Evolutionary conservation across 2,329 filamentous ascomycete genomes (phyloP).

Genomic region (Epichloe scottii): DNA sequence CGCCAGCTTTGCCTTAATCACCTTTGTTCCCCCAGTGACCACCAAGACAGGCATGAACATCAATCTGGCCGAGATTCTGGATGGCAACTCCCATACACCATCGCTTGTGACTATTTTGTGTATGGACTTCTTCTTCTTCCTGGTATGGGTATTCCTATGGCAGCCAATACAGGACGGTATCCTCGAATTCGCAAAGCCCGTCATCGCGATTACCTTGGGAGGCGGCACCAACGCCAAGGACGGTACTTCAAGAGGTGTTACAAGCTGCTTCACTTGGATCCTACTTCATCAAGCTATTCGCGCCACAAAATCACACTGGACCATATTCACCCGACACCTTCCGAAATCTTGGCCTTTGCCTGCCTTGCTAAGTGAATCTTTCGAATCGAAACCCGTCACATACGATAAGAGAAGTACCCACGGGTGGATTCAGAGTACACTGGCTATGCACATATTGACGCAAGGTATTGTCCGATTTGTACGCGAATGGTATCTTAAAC

Average conservation of each 20-base stretch:
- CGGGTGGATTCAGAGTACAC: conserved; percentile 53
- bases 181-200: conserved; percentile 80
- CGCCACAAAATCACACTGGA: conserved; percentile 36
- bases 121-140: conserved; percentile 70
- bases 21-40: conserved; percentile 75
- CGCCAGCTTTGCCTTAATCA: conserved; percentile 82
- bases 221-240: conserved; percentile 61
- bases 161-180: conserved; percentile 77
- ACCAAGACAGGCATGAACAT: conserved; percentile 67
- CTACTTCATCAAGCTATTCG: conserved; percentile 39
- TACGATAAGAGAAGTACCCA: conserved; percentile 49
- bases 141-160: conserved; percentile 82
- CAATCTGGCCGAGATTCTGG: conserved; percentile 83
- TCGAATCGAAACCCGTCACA: conserved; percentile 26
- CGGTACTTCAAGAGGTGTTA: conserved; percentile 57
- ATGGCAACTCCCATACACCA: conserved; percentile 73
- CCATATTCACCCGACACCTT: conserved; percentile 31
- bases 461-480: conserved; percentile 62
- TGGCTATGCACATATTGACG: conserved; percentile 64
- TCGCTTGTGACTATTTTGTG: conserved; percentile 74
- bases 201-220: conserved; percentile 82
- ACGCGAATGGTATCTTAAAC: conserved; percentile 52
- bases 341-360: conserved; percentile 34
- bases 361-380: conserved; percentile 32
- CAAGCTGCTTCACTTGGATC: conserved; percentile 60